Conservation (phyloP, 164 flowering plant species). For the Litsea cubeba region DNA sequence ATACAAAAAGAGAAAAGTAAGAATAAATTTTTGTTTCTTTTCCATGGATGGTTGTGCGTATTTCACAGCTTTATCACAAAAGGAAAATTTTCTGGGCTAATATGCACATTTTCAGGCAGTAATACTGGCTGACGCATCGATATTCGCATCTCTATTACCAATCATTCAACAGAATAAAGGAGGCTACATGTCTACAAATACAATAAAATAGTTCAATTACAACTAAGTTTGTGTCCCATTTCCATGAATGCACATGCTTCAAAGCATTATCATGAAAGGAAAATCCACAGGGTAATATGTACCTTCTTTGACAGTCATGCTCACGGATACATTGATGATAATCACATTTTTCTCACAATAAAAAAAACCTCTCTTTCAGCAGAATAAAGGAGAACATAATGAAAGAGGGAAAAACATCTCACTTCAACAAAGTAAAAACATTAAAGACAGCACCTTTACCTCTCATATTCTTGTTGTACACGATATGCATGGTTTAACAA, state of each 20-base stretch:
- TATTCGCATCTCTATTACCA: not conserved
- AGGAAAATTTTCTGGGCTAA: not conserved
- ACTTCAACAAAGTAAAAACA: not conserved
- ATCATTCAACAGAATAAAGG: too few relatives aligned
- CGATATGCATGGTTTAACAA: conserved; percentile 79
- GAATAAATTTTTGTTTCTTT: not conserved
- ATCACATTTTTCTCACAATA: not conserved
- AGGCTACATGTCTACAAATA: too few relatives aligned
- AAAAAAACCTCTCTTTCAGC: not conserved
- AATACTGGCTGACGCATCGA: not conserved
- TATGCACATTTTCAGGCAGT: not conserved
- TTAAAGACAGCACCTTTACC: conserved; percentile 37
- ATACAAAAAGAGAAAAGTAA: not conserved
- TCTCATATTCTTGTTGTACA: conserved; percentile 84
- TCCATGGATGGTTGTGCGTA: not conserved
- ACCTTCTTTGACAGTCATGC: not conserved
- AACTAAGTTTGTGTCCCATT: too few relatives aligned
- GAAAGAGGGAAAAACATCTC: not conserved
- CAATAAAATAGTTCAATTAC: too few relatives aligned
- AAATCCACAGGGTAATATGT: too few relatives aligned
- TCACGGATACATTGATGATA: not conserved
- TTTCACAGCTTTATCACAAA: not conserved
- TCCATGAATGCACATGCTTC: too few relatives aligned
- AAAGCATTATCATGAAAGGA: too few relatives aligned
- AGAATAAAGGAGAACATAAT: too few relatives aligned